phyloP scores from a whole-genome alignment of 1,139 yeast species.

The Ogataea hybrid region DNA sequence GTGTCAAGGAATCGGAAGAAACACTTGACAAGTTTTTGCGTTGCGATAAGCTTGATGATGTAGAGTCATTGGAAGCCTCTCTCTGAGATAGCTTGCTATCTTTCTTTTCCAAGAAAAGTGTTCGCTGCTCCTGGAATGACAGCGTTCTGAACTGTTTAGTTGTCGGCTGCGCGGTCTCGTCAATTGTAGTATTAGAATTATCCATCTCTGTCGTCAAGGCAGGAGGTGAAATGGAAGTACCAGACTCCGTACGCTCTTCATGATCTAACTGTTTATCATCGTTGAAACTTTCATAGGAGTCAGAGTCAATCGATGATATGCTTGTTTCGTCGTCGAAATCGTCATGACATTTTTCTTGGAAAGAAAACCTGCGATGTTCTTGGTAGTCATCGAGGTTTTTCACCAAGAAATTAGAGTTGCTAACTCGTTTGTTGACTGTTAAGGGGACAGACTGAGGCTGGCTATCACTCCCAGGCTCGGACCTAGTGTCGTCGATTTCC shows the following conservation, averaged over 20 bases:
- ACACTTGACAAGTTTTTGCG: not conserved
- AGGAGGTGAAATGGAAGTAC: constrained; percentile 28
- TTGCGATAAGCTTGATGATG: constrained; percentile 4
- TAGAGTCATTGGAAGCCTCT: constrained; percentile 5
- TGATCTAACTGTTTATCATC: not conserved
- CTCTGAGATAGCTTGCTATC: not conserved
- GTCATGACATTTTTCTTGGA: constrained; percentile 26
- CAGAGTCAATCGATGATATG: constrained; percentile 4
- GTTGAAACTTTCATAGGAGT: constrained; percentile 7
- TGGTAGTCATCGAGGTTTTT: constrained; percentile 30
- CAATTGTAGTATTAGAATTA: constrained; percentile 4
- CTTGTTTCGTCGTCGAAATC: constrained; percentile 6
- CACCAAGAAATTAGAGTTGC: constrained; percentile 30
- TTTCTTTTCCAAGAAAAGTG: constrained; percentile 14
- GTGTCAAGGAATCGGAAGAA: constrained; percentile 2
- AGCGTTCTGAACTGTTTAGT: constrained; percentile 11
- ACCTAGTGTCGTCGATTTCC: constrained; percentile 32
- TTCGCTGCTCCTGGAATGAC: constrained; percentile 17
- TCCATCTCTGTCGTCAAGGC: constrained; percentile 16
- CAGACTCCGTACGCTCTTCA: constrained; percentile 22
- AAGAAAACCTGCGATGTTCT: constrained; percentile 20
- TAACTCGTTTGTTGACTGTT: constrained; percentile 35
- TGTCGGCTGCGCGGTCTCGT: constrained; percentile 1
- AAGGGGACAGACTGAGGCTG: constrained; percentile 35
- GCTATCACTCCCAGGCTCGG: constrained; percentile 46